phyloP scores from a whole-genome alignment of 1,284 basidiomycete species.

The Binderoboletus segoi region DNA sequence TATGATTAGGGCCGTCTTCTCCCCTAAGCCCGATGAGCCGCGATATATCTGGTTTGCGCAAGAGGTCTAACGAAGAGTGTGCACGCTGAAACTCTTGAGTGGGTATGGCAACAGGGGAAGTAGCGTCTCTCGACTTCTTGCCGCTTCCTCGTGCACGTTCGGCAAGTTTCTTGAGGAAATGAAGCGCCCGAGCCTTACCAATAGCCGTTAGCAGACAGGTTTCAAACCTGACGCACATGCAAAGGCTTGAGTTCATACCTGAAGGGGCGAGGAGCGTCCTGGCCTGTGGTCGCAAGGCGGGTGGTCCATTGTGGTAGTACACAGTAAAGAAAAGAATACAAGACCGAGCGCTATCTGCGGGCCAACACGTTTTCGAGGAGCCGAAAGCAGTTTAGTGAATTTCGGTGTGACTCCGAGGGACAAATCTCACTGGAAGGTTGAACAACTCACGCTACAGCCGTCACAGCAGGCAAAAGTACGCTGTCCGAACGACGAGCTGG shows the following conservation, averaged over 20 bases:
- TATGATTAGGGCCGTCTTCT: slow-evolving; percentile 30
- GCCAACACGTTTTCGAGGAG: slow-evolving; percentile 33
- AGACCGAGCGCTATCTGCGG: slow-evolving; percentile 21
- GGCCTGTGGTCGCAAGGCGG: slow-evolving; percentile 27
- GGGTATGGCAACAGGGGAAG: slow-evolving; percentile 19
- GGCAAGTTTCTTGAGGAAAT: slow-evolving; percentile 43
- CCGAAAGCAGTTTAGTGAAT: slow-evolving; percentile 26
- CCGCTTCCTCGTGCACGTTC: slow-evolving; percentile 29
- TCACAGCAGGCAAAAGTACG: too few relatives aligned
- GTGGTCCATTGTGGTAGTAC: slow-evolving; percentile 28
- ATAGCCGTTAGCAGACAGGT: slow-evolving; percentile 10
- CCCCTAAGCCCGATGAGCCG: slow-evolving; percentile 40
- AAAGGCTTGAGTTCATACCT: slow-evolving; percentile 29
- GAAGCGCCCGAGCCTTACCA: slow-evolving; percentile 39
- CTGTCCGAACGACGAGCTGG: not conserved
- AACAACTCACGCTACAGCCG: not conserved
- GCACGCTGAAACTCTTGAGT: slow-evolving; percentile 27
- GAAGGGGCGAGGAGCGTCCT: slow-evolving; percentile 28
- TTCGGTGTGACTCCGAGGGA: slow-evolving; percentile 8
- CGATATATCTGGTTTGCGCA: slow-evolving; percentile 49
- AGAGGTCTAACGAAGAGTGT: slow-evolving; percentile 37
- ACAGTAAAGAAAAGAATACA: slow-evolving; percentile 11
- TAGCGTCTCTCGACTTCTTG: slow-evolving; percentile 25
- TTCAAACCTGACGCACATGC: slow-evolving; percentile 13
- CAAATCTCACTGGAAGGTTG: not conserved